These are phyloP conservation scores for Pseudozyma sp. DNA, from an alignment of 1,284 basidiomycete genomes.

Conservation along the genomic window DNA sequence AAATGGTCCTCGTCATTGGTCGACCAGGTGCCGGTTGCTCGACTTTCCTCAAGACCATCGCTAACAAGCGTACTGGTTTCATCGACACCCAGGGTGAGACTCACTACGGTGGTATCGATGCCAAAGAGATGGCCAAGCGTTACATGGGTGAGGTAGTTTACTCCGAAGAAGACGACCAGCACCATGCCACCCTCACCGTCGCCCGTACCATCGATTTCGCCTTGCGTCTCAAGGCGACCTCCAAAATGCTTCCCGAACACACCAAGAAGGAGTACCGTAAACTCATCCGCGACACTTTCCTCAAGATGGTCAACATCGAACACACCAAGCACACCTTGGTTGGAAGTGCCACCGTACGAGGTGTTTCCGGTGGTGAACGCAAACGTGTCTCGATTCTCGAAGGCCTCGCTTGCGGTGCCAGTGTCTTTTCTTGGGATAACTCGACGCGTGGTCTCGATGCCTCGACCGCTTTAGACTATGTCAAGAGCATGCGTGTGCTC, in stretches of 20 bases:
- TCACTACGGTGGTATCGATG: constrained; percentile 76
- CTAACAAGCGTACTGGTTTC: constrained; percentile 77
- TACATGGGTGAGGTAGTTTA: constrained; percentile 85
- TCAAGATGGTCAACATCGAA: constrained; percentile 79
- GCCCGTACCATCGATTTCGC: constrained; percentile 59
- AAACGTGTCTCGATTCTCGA: constrained; percentile 80
- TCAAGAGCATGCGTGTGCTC: constrained; percentile 79
- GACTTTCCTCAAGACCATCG: constrained; percentile 79
- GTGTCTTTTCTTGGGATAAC: constrained; percentile 80
- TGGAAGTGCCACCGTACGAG: constrained; percentile 80
- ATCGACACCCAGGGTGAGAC: constrained; percentile 75
- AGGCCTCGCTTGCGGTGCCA: constrained; percentile 73
- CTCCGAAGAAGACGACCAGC: constrained; percentile 79
- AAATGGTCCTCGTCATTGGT: constrained; percentile 75
- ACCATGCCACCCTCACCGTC: constrained; percentile 81
- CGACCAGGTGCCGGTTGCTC: constrained; percentile 83
- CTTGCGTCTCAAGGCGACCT: constrained; percentile 51
- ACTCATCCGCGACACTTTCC: constrained; percentile 73
- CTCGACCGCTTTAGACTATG: constrained; percentile 83
- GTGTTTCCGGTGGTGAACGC: constrained; percentile 76
- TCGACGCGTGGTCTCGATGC: constrained; percentile 81
- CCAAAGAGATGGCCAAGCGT: constrained; percentile 72
- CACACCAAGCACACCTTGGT: constrained; percentile 81
- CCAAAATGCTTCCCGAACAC: constrained; percentile 71
- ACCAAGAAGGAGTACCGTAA: constrained; percentile 72